Evolutionary conservation across 371 early-diverging fungal species (phyloP), one percentile per base, ranked within the genome.

Genomic region (Actinomortierella wolfii): DNA sequence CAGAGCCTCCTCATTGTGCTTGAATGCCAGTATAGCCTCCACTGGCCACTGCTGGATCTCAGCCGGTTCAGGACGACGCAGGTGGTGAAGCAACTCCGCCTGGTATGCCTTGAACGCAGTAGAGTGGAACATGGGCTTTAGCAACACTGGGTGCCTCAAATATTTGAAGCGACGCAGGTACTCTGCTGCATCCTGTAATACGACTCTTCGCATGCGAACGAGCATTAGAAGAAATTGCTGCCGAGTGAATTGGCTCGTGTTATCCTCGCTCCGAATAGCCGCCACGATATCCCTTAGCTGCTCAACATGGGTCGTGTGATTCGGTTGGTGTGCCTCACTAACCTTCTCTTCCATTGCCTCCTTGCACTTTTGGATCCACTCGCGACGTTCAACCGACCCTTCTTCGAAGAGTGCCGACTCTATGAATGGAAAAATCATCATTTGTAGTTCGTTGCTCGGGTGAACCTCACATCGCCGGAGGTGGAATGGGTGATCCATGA

Each of bases 261-360:
- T 34, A 11, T 34, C 11, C 34, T 34, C 34, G 11, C 34, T 34
- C 34, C 34, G 34, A 11, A 11, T 34, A 34, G 34, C 11, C 34
- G 34, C 11, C 34, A 34, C 34, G 11, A 34, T 6, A 34, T 34
- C 34, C n/a, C 50, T 34, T 0, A 48, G 18, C 7, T 24, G 51
- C 18, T 26, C 5, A 25, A 41, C 25, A 1, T 23, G 0, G 1
- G 9, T 40, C n/a, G 41, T 40, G 18, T 50, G 57, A 9, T 28
- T 21, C 11, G 51, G 14, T 13, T 57, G 40, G 11, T 57, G 21
- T 1, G 26, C 50, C 14, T 57, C 34, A 11, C 34, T 6, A 4
- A 34, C n/a, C 41, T 24, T 50, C 25, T 57, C 57, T 13, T 57
- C 49, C 57, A 57, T 57, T 28, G 48, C 57, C 4, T 48, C 40